Evolutionary conservation across 1,284 basidiomycete species (phyloP), one percentile per base, ranked within the genome.

Genomic region (Tilletia caries): DNA sequence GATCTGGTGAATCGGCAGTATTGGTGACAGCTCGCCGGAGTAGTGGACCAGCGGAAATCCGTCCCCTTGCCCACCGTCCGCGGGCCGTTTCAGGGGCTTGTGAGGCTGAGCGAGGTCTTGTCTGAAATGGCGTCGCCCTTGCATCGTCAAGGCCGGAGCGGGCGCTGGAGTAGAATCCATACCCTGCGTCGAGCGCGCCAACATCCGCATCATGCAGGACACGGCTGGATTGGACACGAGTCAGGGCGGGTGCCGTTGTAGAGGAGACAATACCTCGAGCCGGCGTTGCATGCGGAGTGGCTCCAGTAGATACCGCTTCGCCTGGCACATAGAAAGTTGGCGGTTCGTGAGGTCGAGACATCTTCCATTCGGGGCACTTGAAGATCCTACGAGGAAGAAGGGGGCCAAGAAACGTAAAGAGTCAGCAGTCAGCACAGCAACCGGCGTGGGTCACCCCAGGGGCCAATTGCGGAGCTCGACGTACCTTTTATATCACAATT

Each of bases 261-360:
- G 54, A 20, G 4, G 25, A 29, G 12, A 50, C 48, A 25, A 50
- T 1, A 25, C 48, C 20, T 50, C 48, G 48, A 20, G 20, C 12
- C 23, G 6, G 20, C 13, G 48, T 6, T n/a, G 48, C 20, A n/a
- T 3, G 12, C 18, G 48, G 20, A 8, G 48, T 1, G 20, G 20
- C 12, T 20, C 20, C 48, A 3, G 48, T 1, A 18, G 48, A 3
- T 6, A 25, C 27, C 29, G 32, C 58, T 18, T 62, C 58, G n/a
- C 15, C 32, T 25, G 58, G 58, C 20, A 62, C 58, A 13, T 33
- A 33, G 29, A 62, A 62, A 8, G 58, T 62, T 15, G 58, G 58
- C 2, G 58, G 15, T 62, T 62, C 29, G 29, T 62, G 58, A 15
- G 58, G 58, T 34, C 32, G 27, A 29, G 58, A 65, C 64, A 46